phyloP scores from a whole-genome alignment of 2,329 filamentous ascomycete species.

The Knufia fluminis region DNA sequence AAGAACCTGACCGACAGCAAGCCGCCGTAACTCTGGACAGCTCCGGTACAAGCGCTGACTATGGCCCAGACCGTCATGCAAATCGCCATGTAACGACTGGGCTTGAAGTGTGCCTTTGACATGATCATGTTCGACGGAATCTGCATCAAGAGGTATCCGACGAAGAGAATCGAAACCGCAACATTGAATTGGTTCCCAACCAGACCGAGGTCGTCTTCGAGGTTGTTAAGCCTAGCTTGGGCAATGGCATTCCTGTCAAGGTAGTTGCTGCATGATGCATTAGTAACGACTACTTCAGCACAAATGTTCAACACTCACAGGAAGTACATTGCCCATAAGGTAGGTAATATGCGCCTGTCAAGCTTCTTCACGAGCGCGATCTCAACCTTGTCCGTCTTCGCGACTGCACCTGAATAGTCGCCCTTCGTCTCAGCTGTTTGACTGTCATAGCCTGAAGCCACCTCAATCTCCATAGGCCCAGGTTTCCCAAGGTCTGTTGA shows the following conservation, averaged over 20 bases:
- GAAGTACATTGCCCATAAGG: too few species aligned
- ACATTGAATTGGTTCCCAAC: neutral
- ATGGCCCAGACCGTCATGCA: constrained; percentile 29
- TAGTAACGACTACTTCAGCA: constrained; percentile 32
- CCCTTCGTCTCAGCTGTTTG: too few species aligned
- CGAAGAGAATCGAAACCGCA: constrained; percentile 38
- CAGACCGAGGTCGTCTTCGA: constrained; percentile 32
- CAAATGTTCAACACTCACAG: constrained; percentile 33
- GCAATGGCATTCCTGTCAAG: constrained; percentile 51
- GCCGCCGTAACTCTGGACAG: constrained; percentile 33
- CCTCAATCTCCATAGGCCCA: too few species aligned
- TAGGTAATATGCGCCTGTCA: constrained; percentile 31
- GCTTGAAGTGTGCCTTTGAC: neutral
- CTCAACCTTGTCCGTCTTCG: too few species aligned
- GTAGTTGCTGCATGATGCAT: constrained; percentile 34
- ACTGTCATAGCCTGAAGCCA: too few species aligned
- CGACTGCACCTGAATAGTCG: too few species aligned
- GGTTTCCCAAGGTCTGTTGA: too few species aligned
- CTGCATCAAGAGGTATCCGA: constrained; percentile 31
- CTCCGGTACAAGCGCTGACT: constrained; percentile 27
- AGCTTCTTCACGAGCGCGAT: constrained; percentile 29
- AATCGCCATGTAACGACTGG: neutral
- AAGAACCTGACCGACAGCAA: constrained; percentile 42
- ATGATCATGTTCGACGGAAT: neutral
- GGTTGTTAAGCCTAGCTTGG: constrained; percentile 43